Conservation (phyloP, 2,329 filamentous ascomycete species). For the Coniochaeta prunicola region DNA sequence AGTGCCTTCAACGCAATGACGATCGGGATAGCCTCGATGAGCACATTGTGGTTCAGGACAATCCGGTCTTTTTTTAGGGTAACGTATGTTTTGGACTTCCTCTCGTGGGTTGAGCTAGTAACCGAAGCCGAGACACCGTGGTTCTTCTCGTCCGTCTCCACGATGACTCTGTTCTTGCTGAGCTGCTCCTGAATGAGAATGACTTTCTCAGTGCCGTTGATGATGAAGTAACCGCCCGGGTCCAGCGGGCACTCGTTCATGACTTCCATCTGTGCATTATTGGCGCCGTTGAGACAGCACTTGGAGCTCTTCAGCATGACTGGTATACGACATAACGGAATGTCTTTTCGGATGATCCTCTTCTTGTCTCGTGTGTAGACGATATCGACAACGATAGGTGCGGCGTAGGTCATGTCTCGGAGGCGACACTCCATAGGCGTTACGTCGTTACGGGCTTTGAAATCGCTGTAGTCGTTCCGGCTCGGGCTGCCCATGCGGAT, state of each 20-base stretch:
- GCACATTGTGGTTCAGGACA: slow-evolving; percentile 83
- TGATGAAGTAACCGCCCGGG: slow-evolving; percentile 95
- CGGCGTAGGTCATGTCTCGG: slow-evolving; percentile 95
- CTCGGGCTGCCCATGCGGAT: slow-evolving; percentile 81
- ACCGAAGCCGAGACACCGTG: slow-evolving; percentile 91
- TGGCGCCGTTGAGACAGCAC: slow-evolving; percentile 77
- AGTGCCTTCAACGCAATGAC: slow-evolving; percentile 89
- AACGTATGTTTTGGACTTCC: slow-evolving; percentile 97
- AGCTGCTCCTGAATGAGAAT: slow-evolving; percentile 97
- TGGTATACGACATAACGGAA: slow-evolving; percentile 83
- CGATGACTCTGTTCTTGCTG: slow-evolving; percentile 98
- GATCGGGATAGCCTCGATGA: slow-evolving; percentile 90
- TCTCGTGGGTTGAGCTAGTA: slow-evolving; percentile 93
- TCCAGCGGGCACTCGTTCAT: slow-evolving; percentile 96
- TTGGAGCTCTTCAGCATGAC: slow-evolving; percentile 97
- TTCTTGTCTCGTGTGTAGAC: slow-evolving; percentile 79
- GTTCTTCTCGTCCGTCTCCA: slow-evolving; percentile 88
- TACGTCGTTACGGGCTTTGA: slow-evolving; percentile 64
- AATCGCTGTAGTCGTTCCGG: slow-evolving; percentile 67
- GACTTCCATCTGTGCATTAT: slow-evolving; percentile 78
- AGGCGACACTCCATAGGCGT: slow-evolving; percentile 95
- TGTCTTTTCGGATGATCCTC: slow-evolving; percentile 64
- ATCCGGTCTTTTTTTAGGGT: slow-evolving; percentile 90
- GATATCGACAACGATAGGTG: slow-evolving; percentile 88
- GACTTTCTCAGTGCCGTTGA: slow-evolving; percentile 96